These are phyloP conservation scores for Piper longum DNA, from an alignment of 164 flowering plant species.

Conservation along the genomic window DNA sequence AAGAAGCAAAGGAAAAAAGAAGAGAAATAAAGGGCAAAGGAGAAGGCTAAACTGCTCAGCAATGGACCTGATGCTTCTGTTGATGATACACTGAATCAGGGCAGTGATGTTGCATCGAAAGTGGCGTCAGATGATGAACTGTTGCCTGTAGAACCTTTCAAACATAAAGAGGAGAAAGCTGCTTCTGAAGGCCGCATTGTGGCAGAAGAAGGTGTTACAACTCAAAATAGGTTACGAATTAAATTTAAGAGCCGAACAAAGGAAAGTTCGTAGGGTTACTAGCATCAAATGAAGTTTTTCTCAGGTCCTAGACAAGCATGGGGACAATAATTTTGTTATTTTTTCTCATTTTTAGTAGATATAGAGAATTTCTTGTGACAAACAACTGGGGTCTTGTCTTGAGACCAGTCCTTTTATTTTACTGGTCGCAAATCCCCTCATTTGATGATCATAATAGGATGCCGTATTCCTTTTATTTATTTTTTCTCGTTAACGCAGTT, in stretches of 20 bases:
- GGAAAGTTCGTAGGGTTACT: not conserved
- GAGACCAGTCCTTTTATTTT: not conserved
- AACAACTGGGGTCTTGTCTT: not conserved
- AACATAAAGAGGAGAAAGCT: not conserved
- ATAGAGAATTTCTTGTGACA: not conserved
- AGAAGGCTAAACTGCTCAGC: slow-evolving; percentile 16
- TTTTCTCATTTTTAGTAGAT: not conserved
- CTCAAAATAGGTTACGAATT: slow-evolving; percentile 8
- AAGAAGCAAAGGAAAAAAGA: slow-evolving; percentile 70
- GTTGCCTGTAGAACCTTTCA: too few relatives aligned
- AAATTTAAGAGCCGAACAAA: slow-evolving; percentile 7
- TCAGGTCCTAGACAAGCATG: not conserved
- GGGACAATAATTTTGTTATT: not conserved
- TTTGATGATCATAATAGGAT: not conserved
- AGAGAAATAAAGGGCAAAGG: slow-evolving; percentile 49
- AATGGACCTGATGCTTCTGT: not conserved
- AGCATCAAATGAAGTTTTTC: not conserved
- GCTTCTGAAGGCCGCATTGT: slow-evolving; percentile 10
- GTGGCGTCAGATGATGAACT: not conserved
- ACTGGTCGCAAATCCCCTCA: not conserved
- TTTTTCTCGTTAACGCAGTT: too few relatives aligned
- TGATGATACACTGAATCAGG: not conserved
- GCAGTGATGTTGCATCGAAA: not conserved
- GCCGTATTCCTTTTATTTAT: too few relatives aligned
- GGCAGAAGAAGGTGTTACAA: slow-evolving; percentile 6